phyloP scores from a whole-genome alignment of 2,329 filamentous ascomycete species.

The Penicillium sp. region DNA sequence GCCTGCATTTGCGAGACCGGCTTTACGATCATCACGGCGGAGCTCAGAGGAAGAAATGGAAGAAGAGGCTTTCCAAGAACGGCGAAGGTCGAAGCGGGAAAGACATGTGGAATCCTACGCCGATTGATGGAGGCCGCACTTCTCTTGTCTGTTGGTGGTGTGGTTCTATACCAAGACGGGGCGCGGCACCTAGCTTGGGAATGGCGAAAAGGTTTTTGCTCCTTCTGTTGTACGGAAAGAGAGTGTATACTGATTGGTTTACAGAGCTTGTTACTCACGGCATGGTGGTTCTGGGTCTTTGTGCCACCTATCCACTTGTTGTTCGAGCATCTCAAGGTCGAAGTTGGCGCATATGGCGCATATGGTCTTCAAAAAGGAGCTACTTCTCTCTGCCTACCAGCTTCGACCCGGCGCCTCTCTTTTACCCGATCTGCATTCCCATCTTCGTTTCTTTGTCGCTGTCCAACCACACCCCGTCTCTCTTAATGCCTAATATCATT shows the following conservation, averaged over 20 bases:
- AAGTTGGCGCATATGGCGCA: slow-evolving; percentile 25
- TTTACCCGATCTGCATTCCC: slow-evolving; percentile 80
- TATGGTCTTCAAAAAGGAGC: slow-evolving; percentile 36
- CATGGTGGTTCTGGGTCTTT: slow-evolving; percentile 35
- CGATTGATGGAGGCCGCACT: slow-evolving; percentile 58
- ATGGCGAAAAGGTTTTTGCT: slow-evolving; percentile 42
- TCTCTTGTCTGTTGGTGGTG: slow-evolving; percentile 54
- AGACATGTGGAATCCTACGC: slow-evolving; percentile 46
- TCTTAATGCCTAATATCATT: slow-evolving; percentile 78
- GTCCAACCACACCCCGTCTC: slow-evolving; percentile 60
- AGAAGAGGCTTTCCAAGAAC: slow-evolving; percentile 23
- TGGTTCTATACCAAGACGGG: slow-evolving; percentile 41
- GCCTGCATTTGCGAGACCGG: slow-evolving; percentile 34
- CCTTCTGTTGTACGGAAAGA: not conserved
- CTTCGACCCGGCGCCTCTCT: slow-evolving; percentile 90
- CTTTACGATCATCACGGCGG: slow-evolving; percentile 29
- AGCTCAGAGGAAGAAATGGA: slow-evolving; percentile 36
- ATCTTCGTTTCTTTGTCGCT: slow-evolving; percentile 76
- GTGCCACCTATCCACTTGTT: slow-evolving; percentile 60
- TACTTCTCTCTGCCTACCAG: slow-evolving; percentile 67
- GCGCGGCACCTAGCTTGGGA: slow-evolving; percentile 34
- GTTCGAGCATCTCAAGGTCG: slow-evolving; percentile 39
- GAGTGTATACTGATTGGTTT: slow-evolving; percentile 11
- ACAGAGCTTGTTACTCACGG: slow-evolving; percentile 39
- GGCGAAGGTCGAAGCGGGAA: slow-evolving; percentile 32